Base-by-base conservation (phyloP, 352 stramenopile genomes). In the Phytophthora nicotianae region DNA sequence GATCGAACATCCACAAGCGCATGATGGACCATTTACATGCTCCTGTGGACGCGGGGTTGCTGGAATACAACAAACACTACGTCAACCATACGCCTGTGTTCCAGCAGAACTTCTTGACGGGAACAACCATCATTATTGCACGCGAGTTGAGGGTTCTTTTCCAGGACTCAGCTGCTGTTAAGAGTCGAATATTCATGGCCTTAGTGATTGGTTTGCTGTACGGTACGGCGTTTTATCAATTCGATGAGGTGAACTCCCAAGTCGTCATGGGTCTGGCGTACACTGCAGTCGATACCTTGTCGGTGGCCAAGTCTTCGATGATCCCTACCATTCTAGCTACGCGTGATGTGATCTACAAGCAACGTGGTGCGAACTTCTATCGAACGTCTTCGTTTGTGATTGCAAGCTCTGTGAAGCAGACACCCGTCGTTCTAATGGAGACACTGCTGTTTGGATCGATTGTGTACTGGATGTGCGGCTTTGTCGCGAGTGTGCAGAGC, bases 401-500 rank as follows among this genome's bases (percentile, higher is more conserved):
- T 24, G 82, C 74, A 8, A 73, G 52, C 19, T 75, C 62, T 14
- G 24, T 62, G 6, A 70, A 72, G 27, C 64, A 79, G 37, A 35
- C 85, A 11, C 66, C 79, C 35, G 55, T 86, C 33, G 52, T 68
- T 59, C 11, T 84, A 2, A 58, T 88, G 40, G 86, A 96, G 68
- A 81, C 77, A 0, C 47, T 93, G 10, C 37, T 91, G 20, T 95
- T 96, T 63, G 87, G 83, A n/a, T 82, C 75, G 10, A 65, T 96
- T 49, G 62, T 91, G 6, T 96, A 95, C 66, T 96, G 79, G 71
- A 86, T 95, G 72, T 83, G 87, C 42, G 88, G 88, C 14, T 81
- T 96, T 45, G 70, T 68, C 14, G 42, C 38, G 5, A 72, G 75
- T 35, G 62, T 57, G n/a, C 45, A 52, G 20, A 72, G 73, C 42